Percentiles rank a stretch among this genome's conserved stretches.
These are phyloP conservation scores for Basipetospora sp. DNA, from an alignment of 2,329 filamentous ascomycete genomes.

Conservation along the genomic window DNA sequence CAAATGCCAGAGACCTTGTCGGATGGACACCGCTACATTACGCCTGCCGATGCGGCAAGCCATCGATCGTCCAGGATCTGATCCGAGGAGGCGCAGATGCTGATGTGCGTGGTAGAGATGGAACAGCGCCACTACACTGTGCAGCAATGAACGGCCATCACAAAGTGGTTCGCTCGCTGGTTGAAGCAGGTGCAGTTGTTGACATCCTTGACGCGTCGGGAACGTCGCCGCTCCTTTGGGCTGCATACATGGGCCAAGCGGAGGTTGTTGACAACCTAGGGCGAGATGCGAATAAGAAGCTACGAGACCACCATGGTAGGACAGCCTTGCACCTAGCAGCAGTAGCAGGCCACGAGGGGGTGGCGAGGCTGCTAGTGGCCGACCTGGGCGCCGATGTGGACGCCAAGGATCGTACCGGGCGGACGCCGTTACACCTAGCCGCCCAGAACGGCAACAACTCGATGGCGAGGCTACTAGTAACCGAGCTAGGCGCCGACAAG, in stretches of 20 bases:
- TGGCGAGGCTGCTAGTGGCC: neutral
- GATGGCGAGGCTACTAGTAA: neutral
- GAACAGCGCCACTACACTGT: constrained; percentile 7
- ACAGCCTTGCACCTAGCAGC: constrained; percentile 8
- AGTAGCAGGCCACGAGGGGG: neutral
- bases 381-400: neutral
- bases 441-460: too few species aligned
- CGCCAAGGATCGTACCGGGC: neutral
- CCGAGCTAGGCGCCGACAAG: neutral
- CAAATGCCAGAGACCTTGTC: constrained; percentile 8
- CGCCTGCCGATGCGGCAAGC: constrained; percentile 3
- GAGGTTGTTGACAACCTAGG: neutral
- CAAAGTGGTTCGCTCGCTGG: neutral
- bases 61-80: neutral
- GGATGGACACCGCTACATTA: constrained; percentile 15
- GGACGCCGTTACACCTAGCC: too few species aligned
- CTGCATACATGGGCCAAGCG: neutral
- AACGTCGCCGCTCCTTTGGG: neutral
- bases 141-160: constrained; percentile 6
- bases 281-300: constrained; percentile 4
- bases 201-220: neutral
- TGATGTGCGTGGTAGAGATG: neutral
- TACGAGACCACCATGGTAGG: constrained; percentile 8
- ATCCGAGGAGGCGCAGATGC: neutral
- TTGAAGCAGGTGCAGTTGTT: neutral